Conservation (phyloP, 192 early-diverging fungal species). For the Coemansia sp. region DNA sequence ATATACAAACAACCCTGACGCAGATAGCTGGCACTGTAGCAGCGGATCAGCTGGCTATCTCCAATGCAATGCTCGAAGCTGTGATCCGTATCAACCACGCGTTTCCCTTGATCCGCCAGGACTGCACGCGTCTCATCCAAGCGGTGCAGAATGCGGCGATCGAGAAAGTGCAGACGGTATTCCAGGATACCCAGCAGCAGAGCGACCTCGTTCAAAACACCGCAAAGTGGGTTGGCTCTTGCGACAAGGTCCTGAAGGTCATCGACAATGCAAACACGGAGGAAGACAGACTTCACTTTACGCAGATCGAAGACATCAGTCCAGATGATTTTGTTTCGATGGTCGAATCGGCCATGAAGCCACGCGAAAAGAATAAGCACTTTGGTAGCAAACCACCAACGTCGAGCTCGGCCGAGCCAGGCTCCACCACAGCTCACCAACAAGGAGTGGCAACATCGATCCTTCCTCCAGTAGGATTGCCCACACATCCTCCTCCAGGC, state of each 20-base stretch:
- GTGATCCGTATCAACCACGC: constrained; percentile 19
- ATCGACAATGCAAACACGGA: background rate
- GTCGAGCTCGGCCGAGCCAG: background rate
- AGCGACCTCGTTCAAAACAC: background rate
- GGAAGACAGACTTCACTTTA: background rate
- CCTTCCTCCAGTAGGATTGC: background rate
- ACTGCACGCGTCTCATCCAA: constrained; percentile 24
- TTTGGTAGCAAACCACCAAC: background rate
- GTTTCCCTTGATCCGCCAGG: constrained; percentile 23
- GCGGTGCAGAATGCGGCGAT: constrained; percentile 16
- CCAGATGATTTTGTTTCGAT: constrained; percentile 1
- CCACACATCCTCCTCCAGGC: background rate
- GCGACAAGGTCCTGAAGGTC: constrained; percentile 17
- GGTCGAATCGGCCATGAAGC: constrained; percentile 5
- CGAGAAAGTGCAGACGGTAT: constrained; percentile 12
- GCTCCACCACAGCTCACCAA: background rate
- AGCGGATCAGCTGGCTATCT: constrained; percentile 29
- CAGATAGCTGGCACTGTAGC: constrained; percentile 30
- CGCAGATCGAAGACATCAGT: constrained; percentile 12
- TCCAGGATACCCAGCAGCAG: constrained; percentile 5
- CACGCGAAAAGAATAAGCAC: background rate
- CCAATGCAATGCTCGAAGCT: constrained; percentile 40
- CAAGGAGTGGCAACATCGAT: background rate
- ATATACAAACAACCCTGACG: constrained; percentile 41
- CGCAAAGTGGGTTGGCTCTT: constrained; percentile 32